phyloP scores from a whole-genome alignment of 2,329 filamentous ascomycete species.

The Fusarium sp. region DNA sequence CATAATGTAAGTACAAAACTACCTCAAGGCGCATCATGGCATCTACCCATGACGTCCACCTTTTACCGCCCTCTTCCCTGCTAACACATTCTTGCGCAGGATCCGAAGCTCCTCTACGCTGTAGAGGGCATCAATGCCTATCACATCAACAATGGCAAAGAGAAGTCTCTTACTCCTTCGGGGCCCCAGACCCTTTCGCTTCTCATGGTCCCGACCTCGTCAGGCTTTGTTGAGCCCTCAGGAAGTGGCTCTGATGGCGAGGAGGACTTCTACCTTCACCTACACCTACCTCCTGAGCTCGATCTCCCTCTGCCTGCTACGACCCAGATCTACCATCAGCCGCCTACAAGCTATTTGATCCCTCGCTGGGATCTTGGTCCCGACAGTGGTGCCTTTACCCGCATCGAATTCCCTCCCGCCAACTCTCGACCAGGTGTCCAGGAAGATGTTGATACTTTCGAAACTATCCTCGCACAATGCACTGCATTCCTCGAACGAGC shows the following conservation, averaged over 20 bases:
- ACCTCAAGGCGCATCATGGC: conserved; percentile 26
- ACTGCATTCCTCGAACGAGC: conserved; percentile 93
- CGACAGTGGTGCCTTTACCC: conserved; percentile 89
- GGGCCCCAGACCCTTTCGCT: conserved; percentile 93
- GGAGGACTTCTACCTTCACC: conserved; percentile 96
- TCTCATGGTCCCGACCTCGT: conserved; percentile 94
- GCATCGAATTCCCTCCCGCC: conserved; percentile 87
- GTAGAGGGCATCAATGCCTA: conserved; percentile 91
- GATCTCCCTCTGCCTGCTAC: conserved; percentile 94
- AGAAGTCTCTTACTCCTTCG: conserved; percentile 83
- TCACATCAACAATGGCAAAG: conserved; percentile 89
- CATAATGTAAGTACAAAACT: conserved; percentile 49
- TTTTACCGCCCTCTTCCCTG: conserved; percentile 8
- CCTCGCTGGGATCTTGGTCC: conserved; percentile 94
- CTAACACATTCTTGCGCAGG: conserved; percentile 52
- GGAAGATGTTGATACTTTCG: conserved; percentile 95
- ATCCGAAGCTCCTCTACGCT: conserved; percentile 76
- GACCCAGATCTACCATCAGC: conserved; percentile 97
- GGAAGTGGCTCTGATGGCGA: conserved; percentile 73
- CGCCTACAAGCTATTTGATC: conserved; percentile 91
- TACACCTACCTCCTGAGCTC: conserved; percentile 93
- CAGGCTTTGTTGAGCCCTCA: conserved; percentile 71
- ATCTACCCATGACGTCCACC: conserved; percentile 25
- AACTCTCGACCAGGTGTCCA: conserved; percentile 81
- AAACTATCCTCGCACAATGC: conserved; percentile 97